phyloP scores from a whole-genome alignment of 1,284 basidiomycete genomes.

The Moesziomyces antarcticus region DNA sequence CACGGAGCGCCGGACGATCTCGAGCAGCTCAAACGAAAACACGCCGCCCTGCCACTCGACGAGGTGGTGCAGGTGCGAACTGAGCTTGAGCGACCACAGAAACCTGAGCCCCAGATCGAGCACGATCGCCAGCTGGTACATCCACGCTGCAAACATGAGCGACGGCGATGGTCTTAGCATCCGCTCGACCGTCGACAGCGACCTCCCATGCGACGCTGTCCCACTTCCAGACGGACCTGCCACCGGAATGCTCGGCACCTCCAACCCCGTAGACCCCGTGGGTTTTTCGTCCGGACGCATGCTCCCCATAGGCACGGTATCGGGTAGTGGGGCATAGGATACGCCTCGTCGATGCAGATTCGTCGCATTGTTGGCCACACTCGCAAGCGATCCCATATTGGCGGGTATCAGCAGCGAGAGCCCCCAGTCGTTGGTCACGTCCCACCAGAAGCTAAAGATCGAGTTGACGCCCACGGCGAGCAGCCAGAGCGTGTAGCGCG shows the following conservation, averaged over 20 bases:
- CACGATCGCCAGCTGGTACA: constrained; percentile 86
- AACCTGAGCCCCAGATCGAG: constrained; percentile 90
- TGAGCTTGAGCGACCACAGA: constrained; percentile 93
- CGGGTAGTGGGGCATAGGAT: constrained; percentile 29
- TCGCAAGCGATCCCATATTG: constrained; percentile 26
- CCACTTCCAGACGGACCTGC: constrained; percentile 1
- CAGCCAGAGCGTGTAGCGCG: constrained; percentile 71
- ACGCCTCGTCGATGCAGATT: constrained; percentile 34
- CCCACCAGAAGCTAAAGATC: constrained; percentile 98
- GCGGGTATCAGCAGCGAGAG: constrained; percentile 75
- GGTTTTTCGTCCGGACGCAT: constrained; percentile 19
- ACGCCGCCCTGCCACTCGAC: constrained; percentile 84
- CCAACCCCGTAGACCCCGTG: constrained; percentile 3
- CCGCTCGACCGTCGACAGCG: constrained; percentile 29
- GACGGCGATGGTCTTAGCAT: constrained; percentile 17
- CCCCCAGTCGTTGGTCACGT: constrained; percentile 98
- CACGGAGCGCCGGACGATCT: constrained; percentile 88
- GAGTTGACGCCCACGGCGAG: constrained; percentile 88
- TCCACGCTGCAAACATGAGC: constrained; percentile 65
- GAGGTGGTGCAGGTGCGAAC: constrained; percentile 84
- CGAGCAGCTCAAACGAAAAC: constrained; percentile 90
- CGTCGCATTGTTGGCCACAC: constrained; percentile 22
- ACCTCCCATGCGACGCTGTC: neutral
- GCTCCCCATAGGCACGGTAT: constrained; percentile 16
- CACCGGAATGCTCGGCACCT: constrained; percentile 9